Conservation (phyloP, 495 filamentous ascomycete genomes). For the Astrothelium subdiscretum region DNA sequence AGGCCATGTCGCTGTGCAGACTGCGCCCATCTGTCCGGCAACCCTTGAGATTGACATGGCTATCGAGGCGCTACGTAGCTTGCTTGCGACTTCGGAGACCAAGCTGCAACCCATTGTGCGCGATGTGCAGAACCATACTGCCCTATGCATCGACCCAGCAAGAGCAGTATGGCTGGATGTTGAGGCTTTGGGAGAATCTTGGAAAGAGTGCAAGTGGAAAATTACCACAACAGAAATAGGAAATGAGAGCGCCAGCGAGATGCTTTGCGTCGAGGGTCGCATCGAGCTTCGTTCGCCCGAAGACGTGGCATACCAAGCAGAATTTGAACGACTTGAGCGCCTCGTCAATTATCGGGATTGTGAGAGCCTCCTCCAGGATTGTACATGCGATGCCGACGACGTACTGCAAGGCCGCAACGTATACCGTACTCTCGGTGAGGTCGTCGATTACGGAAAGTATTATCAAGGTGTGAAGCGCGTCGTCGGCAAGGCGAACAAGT, state of each 20-base stretch:
- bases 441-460: constrained; percentile 3
- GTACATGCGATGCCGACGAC: not conserved
- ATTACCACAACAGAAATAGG: constrained; percentile 1
- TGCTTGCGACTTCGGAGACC: constrained; percentile 25
- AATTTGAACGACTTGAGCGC: not conserved
- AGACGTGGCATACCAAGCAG: not conserved
- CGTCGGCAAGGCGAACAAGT: not conserved
- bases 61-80: constrained; percentile 35
- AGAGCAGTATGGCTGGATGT: constrained; percentile 10
- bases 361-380: not conserved
- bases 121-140: constrained; percentile 30
- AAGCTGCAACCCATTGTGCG: constrained; percentile 27
- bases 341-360: not conserved
- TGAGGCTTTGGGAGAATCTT: constrained; percentile 15
- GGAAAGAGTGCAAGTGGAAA: constrained; percentile 22
- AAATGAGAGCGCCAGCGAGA: not conserved
- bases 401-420: constrained; percentile 6
- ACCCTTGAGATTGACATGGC: constrained; percentile 37
- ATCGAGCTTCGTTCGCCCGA: not conserved
- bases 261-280: not conserved
- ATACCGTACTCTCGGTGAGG: constrained; percentile 2
- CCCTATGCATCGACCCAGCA: constrained; percentile 31
- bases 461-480: constrained; percentile 1
- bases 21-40: constrained; percentile 38
- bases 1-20: constrained; percentile 35